These are phyloP conservation scores for Chenopodium berlandieri DNA, from an alignment of 148 eudicot species.

Conservation along the genomic window DNA sequence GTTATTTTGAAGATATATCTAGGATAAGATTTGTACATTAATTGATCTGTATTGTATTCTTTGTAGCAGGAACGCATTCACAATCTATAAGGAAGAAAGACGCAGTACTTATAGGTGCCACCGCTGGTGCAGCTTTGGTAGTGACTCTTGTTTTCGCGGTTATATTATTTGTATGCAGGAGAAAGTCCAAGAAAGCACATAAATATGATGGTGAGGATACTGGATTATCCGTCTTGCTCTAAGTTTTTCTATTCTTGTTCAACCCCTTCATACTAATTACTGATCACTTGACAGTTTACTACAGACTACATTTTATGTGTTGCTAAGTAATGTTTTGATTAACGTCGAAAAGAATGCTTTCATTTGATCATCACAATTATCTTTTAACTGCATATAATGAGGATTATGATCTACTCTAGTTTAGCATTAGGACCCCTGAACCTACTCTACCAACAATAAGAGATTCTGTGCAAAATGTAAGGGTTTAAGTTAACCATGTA, in stretches of 20 bases:
- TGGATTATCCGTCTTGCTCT: neutral
- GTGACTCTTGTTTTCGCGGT: neutral
- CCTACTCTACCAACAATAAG: no score
- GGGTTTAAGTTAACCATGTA: neutral
- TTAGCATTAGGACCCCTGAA: neutral
- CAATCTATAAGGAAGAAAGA: neutral
- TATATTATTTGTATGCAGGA: constrained; percentile 9
- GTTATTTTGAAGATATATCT: neutral
- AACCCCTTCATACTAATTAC: neutral
- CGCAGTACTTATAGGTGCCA: constrained; percentile 10
- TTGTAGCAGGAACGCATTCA: constrained; percentile 10
- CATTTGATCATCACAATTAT: neutral
- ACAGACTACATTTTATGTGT: neutral
- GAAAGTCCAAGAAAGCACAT: constrained; percentile 1
- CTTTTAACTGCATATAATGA: neutral
- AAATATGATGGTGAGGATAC: constrained; percentile 17
- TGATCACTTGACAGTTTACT: neutral
- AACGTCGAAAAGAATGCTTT: neutral
- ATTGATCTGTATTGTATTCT: neutral
- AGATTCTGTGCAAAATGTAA: no score
- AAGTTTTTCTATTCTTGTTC: neutral
- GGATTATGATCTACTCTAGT: neutral
- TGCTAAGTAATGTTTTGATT: neutral
- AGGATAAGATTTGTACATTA: neutral
- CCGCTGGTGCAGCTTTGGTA: constrained; percentile 15